Evolutionary conservation across 202 grass and related monocot species (phyloP), one percentile per base, ranked within the genome.

Genomic region (Zizania palustris): DNA sequence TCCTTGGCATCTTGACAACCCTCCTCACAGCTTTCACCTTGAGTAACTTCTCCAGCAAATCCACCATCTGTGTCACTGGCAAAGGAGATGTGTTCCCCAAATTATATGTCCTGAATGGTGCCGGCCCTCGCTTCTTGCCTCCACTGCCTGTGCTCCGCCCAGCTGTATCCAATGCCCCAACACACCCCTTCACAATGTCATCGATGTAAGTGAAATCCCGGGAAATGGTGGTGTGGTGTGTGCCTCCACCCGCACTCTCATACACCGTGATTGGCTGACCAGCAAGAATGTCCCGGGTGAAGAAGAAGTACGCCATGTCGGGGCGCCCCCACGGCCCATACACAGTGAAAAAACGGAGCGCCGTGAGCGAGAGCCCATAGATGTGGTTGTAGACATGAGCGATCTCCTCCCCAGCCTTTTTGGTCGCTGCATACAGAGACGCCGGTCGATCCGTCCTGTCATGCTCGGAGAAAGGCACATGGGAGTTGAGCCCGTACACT

Each of bases 311-410:
- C 0, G 93, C 93, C 93, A 97, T 97, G 67, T 97, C 93, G 0
- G 93, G 93, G 59, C 93, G 89, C 59, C 93, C 93, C 90, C 93
- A 97, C 4, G 93, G 93, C 9, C 93, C 93, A 36, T 97, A 93
- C 0, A 96, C 93, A 43, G 93, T 93, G 65, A 96, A 96, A 61
- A 96, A 96, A 4, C 93, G 82, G 34, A 96, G 85, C 3, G 87
- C 93, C 0, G 93, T 96, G 69, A 96, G 85, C 22, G 93, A 93
- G 41, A 97, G 93, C 5, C 93, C 93, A 48, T 97, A 97, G 80
- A 97, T 97, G 72, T 93, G 90, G 88, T 97, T 97, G 84, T 97
- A 97, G 63, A 86, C 90, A 72, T 97, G 93, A 63, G 93, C 80
- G 55, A 97, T 97, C 84, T 93, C 93, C 85, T 97, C 93, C 11